Evolutionary conservation across 1,284 basidiomycete species (phyloP), one percentile per base, ranked within the genome.

Genomic region (Marasmius oreades): DNA sequence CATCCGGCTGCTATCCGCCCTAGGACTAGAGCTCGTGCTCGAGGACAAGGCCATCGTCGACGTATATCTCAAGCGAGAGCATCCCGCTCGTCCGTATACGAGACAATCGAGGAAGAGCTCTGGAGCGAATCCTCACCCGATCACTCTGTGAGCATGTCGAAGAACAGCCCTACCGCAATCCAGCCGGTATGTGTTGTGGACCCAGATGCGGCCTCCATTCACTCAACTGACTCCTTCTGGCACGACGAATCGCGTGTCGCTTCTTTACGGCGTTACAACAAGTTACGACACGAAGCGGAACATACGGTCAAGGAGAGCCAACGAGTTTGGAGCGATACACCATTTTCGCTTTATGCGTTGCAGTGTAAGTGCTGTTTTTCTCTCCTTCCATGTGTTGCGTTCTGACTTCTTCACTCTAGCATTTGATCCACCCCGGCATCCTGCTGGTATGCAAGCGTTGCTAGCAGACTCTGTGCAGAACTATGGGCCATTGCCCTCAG

Each of bases 81-180:
- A 12, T 86, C 86, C 10, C 77, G 85, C 2, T 74, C 82, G 0
- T 91, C 89, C 0, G 77, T 89, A 1, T 90, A 90, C 59, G 88
- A 90, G 66, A 90, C 86, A 0, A 92, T 92, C 54, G 77, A 88
- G 52, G 88, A 92, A 61, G 90, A 92, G 60, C 67, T 76, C 6
- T 75, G 76, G 1, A 73, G 70, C 50, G 71, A 77, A 1, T 28
- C 52, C n/a, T 56, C 55, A 3, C 58, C 58, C 1, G 31, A 34
- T 0, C 58, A 66, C 18, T 68, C 68, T 48, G 64, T 70, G 0
- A 31, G 68, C 16, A 52, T 59, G 6, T 68, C 70, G 8, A 72
- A 65, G 61, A 72, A 69, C 33, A 67, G 65, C 26, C 73, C 72
- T 0, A 74, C 75, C 0, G 70, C 64, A 1, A 64, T 67, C 28